These are phyloP conservation scores for Phytophthora ramorum DNA, from an alignment of 352 stramenopile genomes.

Conservation along the genomic window DNA sequence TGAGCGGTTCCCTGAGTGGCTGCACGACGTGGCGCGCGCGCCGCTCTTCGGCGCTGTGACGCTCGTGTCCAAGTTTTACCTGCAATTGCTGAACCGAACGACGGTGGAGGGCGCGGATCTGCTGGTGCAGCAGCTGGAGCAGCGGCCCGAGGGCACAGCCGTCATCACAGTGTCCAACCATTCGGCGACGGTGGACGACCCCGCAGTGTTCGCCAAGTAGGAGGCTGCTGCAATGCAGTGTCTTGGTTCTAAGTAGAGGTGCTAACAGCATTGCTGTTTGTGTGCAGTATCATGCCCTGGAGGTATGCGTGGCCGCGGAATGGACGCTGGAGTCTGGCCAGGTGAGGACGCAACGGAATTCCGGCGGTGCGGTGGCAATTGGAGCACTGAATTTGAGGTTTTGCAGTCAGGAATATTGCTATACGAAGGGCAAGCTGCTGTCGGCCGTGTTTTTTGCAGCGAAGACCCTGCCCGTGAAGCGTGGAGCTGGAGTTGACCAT, in stretches of 20 bases:
- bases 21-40: slow-evolving; percentile 62
- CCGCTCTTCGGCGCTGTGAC: slow-evolving; percentile 63
- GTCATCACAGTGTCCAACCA: slow-evolving; percentile 90
- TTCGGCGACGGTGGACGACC: slow-evolving; percentile 85
- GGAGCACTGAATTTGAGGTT: neutral
- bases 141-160: slow-evolving; percentile 50
- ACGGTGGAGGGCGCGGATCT: slow-evolving; percentile 50
- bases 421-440: slow-evolving; percentile 61
- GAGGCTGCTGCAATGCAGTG: slow-evolving; percentile 14
- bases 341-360: slow-evolving; percentile 35
- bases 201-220: slow-evolving; percentile 69
- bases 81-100: slow-evolving; percentile 61
- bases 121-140: slow-evolving; percentile 51
- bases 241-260: neutral
- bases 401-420: slow-evolving; percentile 87
- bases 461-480: slow-evolving; percentile 79
- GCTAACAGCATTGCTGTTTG: slow-evolving; percentile 7
- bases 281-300: slow-evolving; percentile 76
- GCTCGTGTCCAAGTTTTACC: slow-evolving; percentile 60
- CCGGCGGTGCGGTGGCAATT: slow-evolving; percentile 14
- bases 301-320: slow-evolving; percentile 61
- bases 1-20: slow-evolving; percentile 70
- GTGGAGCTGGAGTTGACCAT: slow-evolving; percentile 77
- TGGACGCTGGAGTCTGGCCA: slow-evolving; percentile 78
- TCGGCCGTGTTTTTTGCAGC: slow-evolving; percentile 70